Evolutionary conservation across 225 moss, liverwort and hornwort genomes (phyloP).

Genomic region (Pseudisothecium myosuroides): DNA sequence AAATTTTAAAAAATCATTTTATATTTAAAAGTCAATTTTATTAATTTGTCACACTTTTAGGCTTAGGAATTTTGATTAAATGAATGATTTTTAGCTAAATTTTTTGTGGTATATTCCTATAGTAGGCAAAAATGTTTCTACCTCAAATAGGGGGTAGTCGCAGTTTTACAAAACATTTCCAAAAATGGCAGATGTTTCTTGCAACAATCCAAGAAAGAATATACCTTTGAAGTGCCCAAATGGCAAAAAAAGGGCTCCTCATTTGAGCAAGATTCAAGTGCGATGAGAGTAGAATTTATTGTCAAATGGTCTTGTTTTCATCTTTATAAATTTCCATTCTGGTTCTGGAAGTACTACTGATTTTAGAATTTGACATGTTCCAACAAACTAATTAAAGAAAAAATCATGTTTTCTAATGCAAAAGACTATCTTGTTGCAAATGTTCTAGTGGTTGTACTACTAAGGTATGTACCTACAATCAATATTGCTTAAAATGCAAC

Average conservation of each 20-base stretch:
- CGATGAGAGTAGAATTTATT: not conserved
- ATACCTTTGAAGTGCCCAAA: not conserved
- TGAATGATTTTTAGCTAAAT: too few relatives aligned
- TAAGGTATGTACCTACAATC: too few relatives aligned
- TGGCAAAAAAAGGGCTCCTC: not conserved
- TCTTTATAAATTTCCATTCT: not conserved
- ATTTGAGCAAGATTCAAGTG: not conserved
- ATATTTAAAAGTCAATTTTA: too few relatives aligned
- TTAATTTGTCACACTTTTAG: too few relatives aligned
- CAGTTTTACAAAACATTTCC: too few relatives aligned
- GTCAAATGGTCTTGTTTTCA: not conserved
- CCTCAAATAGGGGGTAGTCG: too few relatives aligned
- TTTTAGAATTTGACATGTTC: fast-evolving
- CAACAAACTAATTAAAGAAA: not conserved
- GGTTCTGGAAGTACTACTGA: not conserved
- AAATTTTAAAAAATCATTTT: too few relatives aligned
- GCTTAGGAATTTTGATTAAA: too few relatives aligned
- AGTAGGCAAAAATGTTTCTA: too few relatives aligned
- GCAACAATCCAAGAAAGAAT: too few relatives aligned
- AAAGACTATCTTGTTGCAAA: not conserved
- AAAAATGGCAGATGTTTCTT: too few relatives aligned
- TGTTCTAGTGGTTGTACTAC: fast-evolving
- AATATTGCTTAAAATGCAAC: fast-evolving
- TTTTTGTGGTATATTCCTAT: too few relatives aligned
- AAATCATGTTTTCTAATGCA: fast-evolving